Percentiles rank a stretch among this genome's conserved stretches.
Conservation (phyloP, 331 rosid species). For the Pyrus hybrid region DNA sequence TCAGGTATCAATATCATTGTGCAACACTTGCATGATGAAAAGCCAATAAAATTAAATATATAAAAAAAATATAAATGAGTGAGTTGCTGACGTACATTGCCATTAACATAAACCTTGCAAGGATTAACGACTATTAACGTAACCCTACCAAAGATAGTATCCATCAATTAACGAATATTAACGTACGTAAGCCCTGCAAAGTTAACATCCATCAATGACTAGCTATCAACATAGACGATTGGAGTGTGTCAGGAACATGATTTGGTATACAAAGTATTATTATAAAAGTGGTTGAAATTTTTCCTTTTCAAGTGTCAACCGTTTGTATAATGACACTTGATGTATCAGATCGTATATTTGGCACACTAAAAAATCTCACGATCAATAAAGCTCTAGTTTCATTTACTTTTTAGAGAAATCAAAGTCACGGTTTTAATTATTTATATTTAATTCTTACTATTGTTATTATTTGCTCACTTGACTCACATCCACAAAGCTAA, state of each 20-base stretch:
- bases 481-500: background rate
- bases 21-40: background rate
- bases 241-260: too few species aligned
- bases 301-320: too few species aligned
- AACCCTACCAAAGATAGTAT: background rate
- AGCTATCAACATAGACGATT: background rate
- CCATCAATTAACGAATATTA: background rate
- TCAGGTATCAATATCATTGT: background rate
- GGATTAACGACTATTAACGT: background rate
- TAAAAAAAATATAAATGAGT: too few species aligned
- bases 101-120: background rate
- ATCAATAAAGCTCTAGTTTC: background rate
- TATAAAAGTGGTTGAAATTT: too few species aligned
- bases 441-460: background rate
- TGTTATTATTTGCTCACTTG: background rate
- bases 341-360: rapidly evolving
- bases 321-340: too few species aligned
- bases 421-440: background rate
- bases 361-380: too few species aligned
- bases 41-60: too few species aligned
- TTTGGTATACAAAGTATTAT: too few species aligned
- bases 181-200: background rate
- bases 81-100: too few species aligned
- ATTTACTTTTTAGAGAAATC: background rate
- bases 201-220: background rate